Conservation (phyloP, 2,329 filamentous ascomycete species). For the Aureobasidium sp. region DNA sequence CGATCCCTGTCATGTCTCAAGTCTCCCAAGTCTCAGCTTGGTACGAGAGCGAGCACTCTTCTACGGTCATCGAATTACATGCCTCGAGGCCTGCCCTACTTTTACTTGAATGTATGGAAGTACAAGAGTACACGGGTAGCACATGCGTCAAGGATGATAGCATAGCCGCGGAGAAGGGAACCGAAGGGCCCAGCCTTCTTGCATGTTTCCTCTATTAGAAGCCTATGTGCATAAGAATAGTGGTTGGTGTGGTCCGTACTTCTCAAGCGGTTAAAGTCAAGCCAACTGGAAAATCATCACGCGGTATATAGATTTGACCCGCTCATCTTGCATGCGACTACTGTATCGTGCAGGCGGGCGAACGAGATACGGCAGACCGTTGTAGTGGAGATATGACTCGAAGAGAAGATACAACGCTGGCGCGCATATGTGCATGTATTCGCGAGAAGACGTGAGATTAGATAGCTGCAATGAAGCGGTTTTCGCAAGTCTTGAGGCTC, state of each 20-base stretch:
- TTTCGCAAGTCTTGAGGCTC: no score
- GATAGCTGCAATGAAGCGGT: no score
- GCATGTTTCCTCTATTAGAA: not conserved
- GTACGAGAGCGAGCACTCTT: not conserved
- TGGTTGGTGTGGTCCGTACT: not conserved
- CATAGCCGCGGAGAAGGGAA: not conserved
- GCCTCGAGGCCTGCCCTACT: not conserved
- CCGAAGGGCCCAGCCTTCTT: not conserved
- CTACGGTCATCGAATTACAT: not conserved
- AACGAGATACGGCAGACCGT: not conserved
- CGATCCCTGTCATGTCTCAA: slow-evolving; percentile 9
- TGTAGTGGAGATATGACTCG: not conserved
- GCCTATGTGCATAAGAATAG: not conserved
- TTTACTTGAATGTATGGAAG: not conserved
- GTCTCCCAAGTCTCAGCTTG: not conserved
- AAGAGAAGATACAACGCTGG: no score
- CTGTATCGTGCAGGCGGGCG: not conserved
- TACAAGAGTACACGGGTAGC: not conserved
- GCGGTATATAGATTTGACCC: not conserved
- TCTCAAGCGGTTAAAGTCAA: no score
- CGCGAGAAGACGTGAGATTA: no score
- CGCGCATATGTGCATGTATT: no score
- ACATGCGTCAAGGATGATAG: not conserved
- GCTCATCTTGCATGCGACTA: not conserved
- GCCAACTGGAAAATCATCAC: not conserved